These are phyloP conservation scores for Didymella arachidicola DNA, from an alignment of 2,329 filamentous ascomycete species.

Conservation along the genomic window DNA sequence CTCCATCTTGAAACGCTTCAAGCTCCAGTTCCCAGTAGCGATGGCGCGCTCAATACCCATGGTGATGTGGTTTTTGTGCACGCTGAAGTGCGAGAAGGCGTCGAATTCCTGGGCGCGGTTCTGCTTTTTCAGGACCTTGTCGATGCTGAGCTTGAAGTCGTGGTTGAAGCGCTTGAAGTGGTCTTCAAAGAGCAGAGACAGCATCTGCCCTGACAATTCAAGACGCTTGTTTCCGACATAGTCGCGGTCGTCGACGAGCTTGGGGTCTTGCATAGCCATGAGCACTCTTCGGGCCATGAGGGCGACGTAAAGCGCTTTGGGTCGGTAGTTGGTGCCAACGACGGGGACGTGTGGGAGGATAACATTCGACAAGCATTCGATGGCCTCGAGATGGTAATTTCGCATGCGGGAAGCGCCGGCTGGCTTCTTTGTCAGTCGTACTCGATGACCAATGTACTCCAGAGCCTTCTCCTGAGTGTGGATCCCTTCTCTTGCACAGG, in stretches of 20 bases:
- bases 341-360: conserved; percentile 96
- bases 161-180: conserved; percentile 94
- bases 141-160: conserved; percentile 90
- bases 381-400: conserved; percentile 87
- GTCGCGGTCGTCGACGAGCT: conserved; percentile 92
- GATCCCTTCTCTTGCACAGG: conserved; percentile 81
- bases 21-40: conserved; percentile 95
- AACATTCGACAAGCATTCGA: conserved; percentile 90
- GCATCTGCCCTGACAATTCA: conserved; percentile 90
- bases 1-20: conserved; percentile 99
- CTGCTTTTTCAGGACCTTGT: conserved; percentile 94
- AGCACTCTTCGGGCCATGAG: conserved; percentile 97
- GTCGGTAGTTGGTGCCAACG: conserved; percentile 88
- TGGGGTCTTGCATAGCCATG: conserved; percentile 90
- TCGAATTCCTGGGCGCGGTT: conserved; percentile 89
- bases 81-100: conserved; percentile 81
- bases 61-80: conserved; percentile 86
- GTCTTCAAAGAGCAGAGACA: conserved; percentile 95
- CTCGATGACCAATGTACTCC: conserved; percentile 85
- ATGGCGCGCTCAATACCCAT: conserved; percentile 95
- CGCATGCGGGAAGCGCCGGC: conserved; percentile 65
- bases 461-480: conserved; percentile 95
- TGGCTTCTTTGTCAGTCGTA: conserved; percentile 74
- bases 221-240: conserved; percentile 98
- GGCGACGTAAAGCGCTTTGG: conserved; percentile 95